Evolutionary conservation across 2,329 filamentous ascomycete species (phyloP), one percentile per base, ranked within the genome.

Genomic region (Cryphonectria parasitica): DNA sequence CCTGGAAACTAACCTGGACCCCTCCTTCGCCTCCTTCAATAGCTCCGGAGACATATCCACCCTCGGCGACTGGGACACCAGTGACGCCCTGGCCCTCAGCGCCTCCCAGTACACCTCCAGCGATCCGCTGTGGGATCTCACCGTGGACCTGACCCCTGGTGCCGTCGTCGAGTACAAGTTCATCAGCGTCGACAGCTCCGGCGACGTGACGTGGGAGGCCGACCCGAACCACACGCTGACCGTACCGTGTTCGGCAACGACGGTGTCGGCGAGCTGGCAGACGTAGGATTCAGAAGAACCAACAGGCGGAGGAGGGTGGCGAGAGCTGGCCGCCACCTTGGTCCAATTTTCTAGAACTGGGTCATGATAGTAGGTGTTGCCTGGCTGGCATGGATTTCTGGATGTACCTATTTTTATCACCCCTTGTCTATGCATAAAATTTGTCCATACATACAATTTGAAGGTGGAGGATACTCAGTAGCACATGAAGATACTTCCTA

Each of bases 161-260:
- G 80, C 79, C 0, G 78, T 75, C 1, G 79, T 89, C 49, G 74
- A 83, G 75, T 89, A 88, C 75, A 89, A 89, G 76, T 90, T 85
- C 75, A 82, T 90, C 72, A 83, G 83, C 74, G 82, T 87, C 54
- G 80, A 79, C 63, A 77, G 76, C 19, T 80, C 82, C 71, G 85
- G 86, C 1, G 78, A 76, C 0, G 79, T 87, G 10, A 82, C 80
- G 0, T 90, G 87, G 87, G 87, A 90, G 77, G 81, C 80, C 64
- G 87, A 87, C 60, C 77, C 78, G 2, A 79, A 80, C 71, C 77
- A 75, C 15, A 72, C 73, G 1, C 76, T 77, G 66, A 77, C 77
- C 10, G 76, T 79, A 28, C 75, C 77, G 1, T 73, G 71, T 58
- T 54, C 66, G 41, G 66, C 71, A 34, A 67, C 69, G 28, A 73